phyloP scores from a whole-genome alignment of 257 asterid genomes.

The Lycium barbarum region DNA sequence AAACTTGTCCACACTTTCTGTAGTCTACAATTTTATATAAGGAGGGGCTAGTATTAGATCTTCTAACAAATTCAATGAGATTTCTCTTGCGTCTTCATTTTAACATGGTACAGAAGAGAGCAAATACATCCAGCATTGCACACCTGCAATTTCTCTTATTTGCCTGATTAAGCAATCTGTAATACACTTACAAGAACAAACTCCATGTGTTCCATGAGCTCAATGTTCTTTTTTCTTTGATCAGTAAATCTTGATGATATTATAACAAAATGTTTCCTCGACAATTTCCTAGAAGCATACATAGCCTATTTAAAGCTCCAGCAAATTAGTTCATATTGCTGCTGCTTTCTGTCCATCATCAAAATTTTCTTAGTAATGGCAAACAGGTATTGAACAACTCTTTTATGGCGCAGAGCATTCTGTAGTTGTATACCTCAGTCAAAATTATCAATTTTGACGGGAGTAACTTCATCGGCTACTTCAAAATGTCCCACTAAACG shows the following conservation, averaged over 20 bases:
- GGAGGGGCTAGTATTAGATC: not conserved
- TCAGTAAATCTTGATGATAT: not conserved
- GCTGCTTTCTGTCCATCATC: constrained; percentile 7
- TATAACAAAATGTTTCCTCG: not conserved
- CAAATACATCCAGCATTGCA: not conserved
- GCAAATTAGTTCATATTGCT: not conserved
- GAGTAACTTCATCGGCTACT: constrained; percentile 80
- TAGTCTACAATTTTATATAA: not conserved
- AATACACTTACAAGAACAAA: constrained; percentile 16
- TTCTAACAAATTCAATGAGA: constrained; percentile 1
- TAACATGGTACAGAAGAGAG: not conserved
- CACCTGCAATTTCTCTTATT: not conserved
- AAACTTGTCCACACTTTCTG: not conserved
- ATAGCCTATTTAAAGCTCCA: not conserved
- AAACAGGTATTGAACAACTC: constrained; percentile 17
- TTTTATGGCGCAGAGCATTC: not conserved
- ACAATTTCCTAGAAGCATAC: not conserved
- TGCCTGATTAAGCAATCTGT: not conserved
- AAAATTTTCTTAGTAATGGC: not conserved
- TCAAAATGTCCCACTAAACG: constrained; percentile 70
- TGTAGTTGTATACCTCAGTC: constrained; percentile 49
- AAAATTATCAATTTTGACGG: constrained; percentile 72
- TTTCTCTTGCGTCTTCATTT: not conserved
- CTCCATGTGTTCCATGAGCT: not conserved
- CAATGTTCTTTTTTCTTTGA: not conserved